Evolutionary conservation across 139 green algal genomes (phyloP).

Genomic region (Helicosporidium sp.): DNA sequence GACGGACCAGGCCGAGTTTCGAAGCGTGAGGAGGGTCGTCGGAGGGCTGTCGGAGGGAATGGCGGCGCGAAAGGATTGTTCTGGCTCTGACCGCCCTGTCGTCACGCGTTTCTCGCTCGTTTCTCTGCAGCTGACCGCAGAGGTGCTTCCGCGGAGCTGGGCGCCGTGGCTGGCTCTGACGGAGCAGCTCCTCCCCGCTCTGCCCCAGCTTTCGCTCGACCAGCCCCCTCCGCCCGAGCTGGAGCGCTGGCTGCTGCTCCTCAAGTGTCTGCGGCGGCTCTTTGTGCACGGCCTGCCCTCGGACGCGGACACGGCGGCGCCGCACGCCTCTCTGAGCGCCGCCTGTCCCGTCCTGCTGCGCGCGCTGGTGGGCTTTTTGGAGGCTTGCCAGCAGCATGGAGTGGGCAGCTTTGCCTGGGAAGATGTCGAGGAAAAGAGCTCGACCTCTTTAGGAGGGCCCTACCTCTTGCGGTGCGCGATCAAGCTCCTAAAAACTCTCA

Average conservation of each 20-base stretch:
- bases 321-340: slow-evolving; percentile 2
- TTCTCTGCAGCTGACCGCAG: slow-evolving; percentile 27
- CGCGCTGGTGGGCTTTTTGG: not conserved
- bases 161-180: slow-evolving; percentile 48
- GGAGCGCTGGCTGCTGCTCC: slow-evolving; percentile 73
- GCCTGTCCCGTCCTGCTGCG: too few species aligned
- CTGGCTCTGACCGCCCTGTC: not conserved
- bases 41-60: too few species aligned
- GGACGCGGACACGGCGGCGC: slow-evolving; percentile 37
- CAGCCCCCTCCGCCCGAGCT: slow-evolving; percentile 31
- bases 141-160: slow-evolving; percentile 56
- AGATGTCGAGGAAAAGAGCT: not conserved
- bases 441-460: too few species aligned
- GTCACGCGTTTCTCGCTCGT: not conserved
- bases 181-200: slow-evolving; percentile 14
- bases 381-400: too few species aligned
- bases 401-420: not conserved
- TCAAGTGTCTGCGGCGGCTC: slow-evolving; percentile 64
- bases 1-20: slow-evolving; percentile 67
- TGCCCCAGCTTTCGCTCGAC: slow-evolving; percentile 21
- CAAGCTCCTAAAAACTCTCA: too few species aligned
- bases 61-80: too few species aligned
- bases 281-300: slow-evolving; percentile 54
- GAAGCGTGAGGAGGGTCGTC: slow-evolving; percentile 21
- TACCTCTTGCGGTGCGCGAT: too few species aligned